Percentiles rank a stretch among this genome's conserved stretches.
These are phyloP conservation scores for Cercospora sojina DNA, from an alignment of 2,329 filamentous ascomycete genomes.

Conservation along the genomic window DNA sequence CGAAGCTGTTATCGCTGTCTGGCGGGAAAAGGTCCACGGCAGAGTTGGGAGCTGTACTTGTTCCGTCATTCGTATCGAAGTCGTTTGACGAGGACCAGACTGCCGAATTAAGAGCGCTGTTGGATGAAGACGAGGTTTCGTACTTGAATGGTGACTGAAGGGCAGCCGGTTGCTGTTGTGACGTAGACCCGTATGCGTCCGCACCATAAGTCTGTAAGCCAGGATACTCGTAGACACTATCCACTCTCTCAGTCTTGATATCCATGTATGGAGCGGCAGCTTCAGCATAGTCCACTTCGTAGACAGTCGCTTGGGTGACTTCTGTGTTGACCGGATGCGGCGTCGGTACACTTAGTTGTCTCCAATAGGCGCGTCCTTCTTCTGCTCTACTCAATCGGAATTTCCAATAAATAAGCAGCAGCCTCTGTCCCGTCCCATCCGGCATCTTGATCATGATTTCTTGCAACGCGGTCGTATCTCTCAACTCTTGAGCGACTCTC, in stretches of 20 bases:
- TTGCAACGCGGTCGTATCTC: slow-evolving; percentile 44
- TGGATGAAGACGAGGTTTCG: slow-evolving; percentile 27
- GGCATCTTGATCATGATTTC: slow-evolving; percentile 42
- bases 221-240: slow-evolving; percentile 28
- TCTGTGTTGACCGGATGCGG: not conserved
- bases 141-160: slow-evolving; percentile 38
- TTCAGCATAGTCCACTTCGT: not conserved
- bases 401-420: slow-evolving; percentile 35
- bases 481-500: slow-evolving; percentile 37
- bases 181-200: slow-evolving; percentile 17
- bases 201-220: slow-evolving; percentile 7
- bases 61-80: slow-evolving; percentile 18
- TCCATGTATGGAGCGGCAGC: not conserved
- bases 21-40: slow-evolving; percentile 24
- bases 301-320: not conserved
- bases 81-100: slow-evolving; percentile 26
- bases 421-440: slow-evolving; percentile 31
- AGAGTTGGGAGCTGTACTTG: slow-evolving; percentile 20
- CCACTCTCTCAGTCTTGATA: slow-evolving; percentile 24
- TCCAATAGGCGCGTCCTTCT: slow-evolving; percentile 34
- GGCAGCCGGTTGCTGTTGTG: slow-evolving; percentile 14
- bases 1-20: slow-evolving; percentile 38
- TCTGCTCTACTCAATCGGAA: slow-evolving; percentile 29
- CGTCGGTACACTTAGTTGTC: slow-evolving; percentile 27
- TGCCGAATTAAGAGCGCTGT: slow-evolving; percentile 32